Base-by-base conservation (phyloP, 2,329 filamentous ascomycete genomes). In the Aureobasidium sp. region DNA sequence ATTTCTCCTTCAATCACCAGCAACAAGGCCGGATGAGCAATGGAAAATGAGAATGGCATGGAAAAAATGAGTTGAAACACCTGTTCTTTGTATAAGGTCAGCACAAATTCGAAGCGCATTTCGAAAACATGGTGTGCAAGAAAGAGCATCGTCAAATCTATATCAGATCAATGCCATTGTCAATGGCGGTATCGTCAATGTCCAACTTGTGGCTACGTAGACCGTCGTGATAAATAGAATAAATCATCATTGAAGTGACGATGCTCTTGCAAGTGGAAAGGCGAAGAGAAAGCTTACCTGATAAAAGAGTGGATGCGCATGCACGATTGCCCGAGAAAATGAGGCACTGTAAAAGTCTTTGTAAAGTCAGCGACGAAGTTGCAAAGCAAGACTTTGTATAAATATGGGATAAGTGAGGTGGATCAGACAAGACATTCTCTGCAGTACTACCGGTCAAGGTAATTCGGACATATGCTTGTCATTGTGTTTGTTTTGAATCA, bases 401-500 rank as follows among this genome's bases (percentile, higher is more conserved):
- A 41, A 44, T 22, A 27, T 51, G 20, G 20, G n/a, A 51, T 62
- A 36, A 29, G 25, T 11, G 7, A 49, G 9, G 39, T 37, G 29
- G 49, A 56, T 67, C 65, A 67, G 66, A 63, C 63, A 62, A 57
- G 65, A 66, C 63, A 60, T 67, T 71, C 62, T 73, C 71, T 69
- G 72, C 71, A 70, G 64, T 64, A 67, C 69, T 67, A 68, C 72
- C 70, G 69, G 68, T 71, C 68, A 72, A 68, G 69, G 69, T 67
- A 68, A 69, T 71, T 74, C 70, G 71, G 72, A 74, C 72, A 74
- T 74, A 74, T 74, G 72, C 72, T 74, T 74, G 72, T 74, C 72
- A 67, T 72, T 72, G 66, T 66, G 68, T 68, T 65, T 67, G 55
- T 27, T 69, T 58, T 60, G 68, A 67, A 69, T 67, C 70, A 73